phyloP scores from a whole-genome alignment of 768 basidiomycete genomes.

The Amanita subjunquillea region DNA sequence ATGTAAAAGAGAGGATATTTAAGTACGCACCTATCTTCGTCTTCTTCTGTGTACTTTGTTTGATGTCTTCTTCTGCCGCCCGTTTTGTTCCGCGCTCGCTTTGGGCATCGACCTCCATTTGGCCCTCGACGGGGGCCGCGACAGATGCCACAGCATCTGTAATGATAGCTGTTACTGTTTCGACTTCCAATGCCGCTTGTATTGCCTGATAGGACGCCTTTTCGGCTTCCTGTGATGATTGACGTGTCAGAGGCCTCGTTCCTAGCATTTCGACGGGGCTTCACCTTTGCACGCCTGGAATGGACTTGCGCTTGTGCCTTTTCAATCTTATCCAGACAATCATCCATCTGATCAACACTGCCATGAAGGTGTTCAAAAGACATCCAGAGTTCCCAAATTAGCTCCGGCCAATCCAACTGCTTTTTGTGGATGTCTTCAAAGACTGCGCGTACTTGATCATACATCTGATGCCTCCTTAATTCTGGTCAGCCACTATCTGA shows the following conservation, averaged over 20 bases:
- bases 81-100: constrained; percentile 44
- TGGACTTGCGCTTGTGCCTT: constrained; percentile 57
- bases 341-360: constrained; percentile 52
- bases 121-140: constrained; percentile 6
- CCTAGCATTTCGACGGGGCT: constrained; percentile 6
- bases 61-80: constrained; percentile 44
- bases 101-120: constrained; percentile 33
- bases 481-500: constrained; percentile 6
- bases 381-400: constrained; percentile 84
- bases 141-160: constrained; percentile 18
- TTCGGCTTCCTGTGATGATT: constrained; percentile 46
- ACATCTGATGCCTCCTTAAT: constrained; percentile 38
- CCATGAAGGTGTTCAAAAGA: constrained; percentile 85
- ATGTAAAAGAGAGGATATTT: background rate
- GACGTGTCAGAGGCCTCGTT: background rate
- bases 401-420: constrained; percentile 91
- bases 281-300: constrained; percentile 51
- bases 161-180: constrained; percentile 20
- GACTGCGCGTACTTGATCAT: constrained; percentile 51
- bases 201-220: constrained; percentile 41
- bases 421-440: constrained; percentile 61
- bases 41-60: constrained; percentile 42
- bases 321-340: constrained; percentile 52
- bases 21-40: constrained; percentile 41
- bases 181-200: constrained; percentile 32